Percentiles rank a stretch among this genome's conserved stretches.
Conservation (phyloP, 305 asterid genomes). For the Rubia peregrina region DNA sequence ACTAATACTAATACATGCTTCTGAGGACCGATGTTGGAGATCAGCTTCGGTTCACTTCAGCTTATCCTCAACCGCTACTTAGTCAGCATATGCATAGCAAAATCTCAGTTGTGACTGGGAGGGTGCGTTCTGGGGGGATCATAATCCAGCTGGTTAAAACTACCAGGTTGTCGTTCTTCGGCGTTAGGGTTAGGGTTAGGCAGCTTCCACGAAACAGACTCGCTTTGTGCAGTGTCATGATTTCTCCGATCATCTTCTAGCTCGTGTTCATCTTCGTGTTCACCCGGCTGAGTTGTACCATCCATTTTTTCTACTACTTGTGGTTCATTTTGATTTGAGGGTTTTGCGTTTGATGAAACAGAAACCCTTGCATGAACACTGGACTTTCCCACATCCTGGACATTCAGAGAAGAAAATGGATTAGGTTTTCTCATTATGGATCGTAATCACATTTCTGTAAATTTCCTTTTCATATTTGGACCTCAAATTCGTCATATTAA, state of each 20-base stretch:
- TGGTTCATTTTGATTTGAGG: not conserved
- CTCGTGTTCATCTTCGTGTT: not conserved
- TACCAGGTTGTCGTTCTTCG: conserved; percentile 8
- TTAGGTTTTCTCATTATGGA: not conserved
- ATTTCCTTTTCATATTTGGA: no score
- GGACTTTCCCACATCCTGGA: conserved; percentile 22
- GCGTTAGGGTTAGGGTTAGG: conserved; percentile 17
- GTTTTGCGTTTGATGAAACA: conserved; percentile 6
- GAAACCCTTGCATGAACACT: conserved; percentile 19
- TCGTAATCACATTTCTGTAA: no score
- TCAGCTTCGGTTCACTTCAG: not conserved
- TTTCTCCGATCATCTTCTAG: not conserved
- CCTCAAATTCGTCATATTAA: no score
- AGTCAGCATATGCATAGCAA: not conserved
- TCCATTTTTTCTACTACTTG: not conserved
- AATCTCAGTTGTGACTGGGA: conserved; percentile 21
- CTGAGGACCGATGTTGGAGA: not conserved
- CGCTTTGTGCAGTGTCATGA: not conserved
- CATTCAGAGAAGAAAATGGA: not conserved
- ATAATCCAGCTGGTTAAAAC: conserved; percentile 37
- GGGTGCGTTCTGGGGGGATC: conserved; percentile 42
- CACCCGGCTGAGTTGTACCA: not conserved
- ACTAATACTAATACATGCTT: not conserved
- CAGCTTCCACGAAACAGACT: conserved; percentile 27
- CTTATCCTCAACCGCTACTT: not conserved